Evolutionary conservation across 345 rosid species (phyloP).

Genomic region (Pugionium dolabratum): DNA sequence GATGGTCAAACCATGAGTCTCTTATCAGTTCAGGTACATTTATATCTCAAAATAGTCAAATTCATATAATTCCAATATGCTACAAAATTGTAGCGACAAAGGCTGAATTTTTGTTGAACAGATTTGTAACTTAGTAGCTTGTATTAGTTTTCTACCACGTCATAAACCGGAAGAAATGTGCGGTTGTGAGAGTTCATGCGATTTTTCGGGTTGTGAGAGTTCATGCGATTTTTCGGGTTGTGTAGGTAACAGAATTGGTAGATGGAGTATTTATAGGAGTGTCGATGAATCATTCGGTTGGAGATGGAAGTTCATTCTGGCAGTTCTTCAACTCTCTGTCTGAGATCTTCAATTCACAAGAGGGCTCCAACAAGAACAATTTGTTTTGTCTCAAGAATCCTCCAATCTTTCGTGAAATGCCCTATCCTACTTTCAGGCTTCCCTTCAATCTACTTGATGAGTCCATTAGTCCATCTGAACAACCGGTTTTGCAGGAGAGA

Average conservation of each 20-base stretch:
- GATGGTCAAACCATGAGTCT: slow-evolving; percentile 64
- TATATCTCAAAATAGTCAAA: too few species aligned
- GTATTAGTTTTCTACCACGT: too few species aligned
- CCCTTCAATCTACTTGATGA: slow-evolving; percentile 46
- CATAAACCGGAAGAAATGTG: too few species aligned
- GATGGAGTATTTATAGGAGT: slow-evolving; percentile 75
- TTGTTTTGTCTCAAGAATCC: slow-evolving; percentile 45
- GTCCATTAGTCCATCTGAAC: slow-evolving; percentile 37
- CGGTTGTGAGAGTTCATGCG: too few species aligned
- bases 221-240: neutral
- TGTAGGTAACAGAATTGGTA: slow-evolving; percentile 58
- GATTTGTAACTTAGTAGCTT: too few species aligned
- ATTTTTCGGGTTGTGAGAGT: neutral
- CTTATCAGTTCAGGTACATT: slow-evolving; percentile 52
- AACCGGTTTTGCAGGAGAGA: slow-evolving; percentile 51
- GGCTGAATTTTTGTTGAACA: too few species aligned
- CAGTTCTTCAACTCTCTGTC: slow-evolving; percentile 66
- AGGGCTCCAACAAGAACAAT: slow-evolving; percentile 1
- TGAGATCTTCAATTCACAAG: slow-evolving; percentile 54
- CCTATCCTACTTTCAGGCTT: slow-evolving; percentile 43
- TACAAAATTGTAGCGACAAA: neutral
- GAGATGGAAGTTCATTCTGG: slow-evolving; percentile 74
- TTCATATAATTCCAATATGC: neutral
- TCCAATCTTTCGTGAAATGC: slow-evolving; percentile 50
- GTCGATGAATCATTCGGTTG: slow-evolving; percentile 65